Evolutionary conservation across 1,139 yeast species (phyloP), one percentile per base, ranked within the genome.

Genomic region (Hyphopichia khmerensis): DNA sequence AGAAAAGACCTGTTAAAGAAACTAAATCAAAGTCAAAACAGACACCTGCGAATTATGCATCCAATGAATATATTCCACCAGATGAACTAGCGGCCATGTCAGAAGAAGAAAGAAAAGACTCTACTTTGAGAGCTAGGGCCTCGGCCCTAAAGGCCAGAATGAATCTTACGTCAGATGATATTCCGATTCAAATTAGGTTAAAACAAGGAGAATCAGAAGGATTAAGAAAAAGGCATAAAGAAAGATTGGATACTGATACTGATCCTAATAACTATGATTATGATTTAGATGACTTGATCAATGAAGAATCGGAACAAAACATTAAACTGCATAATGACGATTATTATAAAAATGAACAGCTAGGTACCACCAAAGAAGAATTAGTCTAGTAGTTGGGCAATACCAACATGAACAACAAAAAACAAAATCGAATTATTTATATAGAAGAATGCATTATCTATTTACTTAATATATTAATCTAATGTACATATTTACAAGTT

Each of bases 1-100:
- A 39, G 40, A 41, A 32, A n/a, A 42, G 43, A 17, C 26, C 23
- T 3, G 15, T 15, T 10, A 32, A 32, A 17, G 16, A 17, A 16
- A 7, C 19, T 4, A 17, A 32, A 32, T 3, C 8, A 17, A 14
- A 2, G 7, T 36, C 26, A 15, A 36, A 24, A 33, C 26, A 33
- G 15, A 8, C 18, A 14, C 16, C 30, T 30, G 18, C 35, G 19
- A n/a, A 29, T n/a, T 21, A 27, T 33, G 45, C 44, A 23, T 40
- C 45, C 36, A 47, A 44, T 33, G 75, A 71, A 1, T 72, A 72
- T 49, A 49, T 69, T 32, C 76, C 77, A 4, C 77, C 77, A 27
- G 77, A 72, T 50, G 72, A 67, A 43, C 55, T 54, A 14, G 47
- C 49, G 26, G 43, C 47, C 11, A 36, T 42, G 40, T 43, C 46